Conservation (phyloP, 192 early-diverging fungal genomes). For the Powellomyces hirtus region DNA sequence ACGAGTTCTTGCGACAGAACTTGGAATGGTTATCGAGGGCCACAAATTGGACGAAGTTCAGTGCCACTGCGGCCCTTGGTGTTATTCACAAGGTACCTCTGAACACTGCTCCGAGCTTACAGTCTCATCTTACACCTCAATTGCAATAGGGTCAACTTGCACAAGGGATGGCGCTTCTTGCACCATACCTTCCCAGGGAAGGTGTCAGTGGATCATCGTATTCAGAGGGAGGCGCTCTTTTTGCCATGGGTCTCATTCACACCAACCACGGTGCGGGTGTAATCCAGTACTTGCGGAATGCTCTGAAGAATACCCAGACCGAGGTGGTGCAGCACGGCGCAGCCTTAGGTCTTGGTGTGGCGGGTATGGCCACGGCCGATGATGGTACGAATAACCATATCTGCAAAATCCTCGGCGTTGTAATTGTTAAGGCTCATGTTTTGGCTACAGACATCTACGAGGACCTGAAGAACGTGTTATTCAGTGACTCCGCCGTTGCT, state of each 20-base stretch:
- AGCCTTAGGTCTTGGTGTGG: slow-evolving; percentile 89
- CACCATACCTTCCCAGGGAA: slow-evolving; percentile 93
- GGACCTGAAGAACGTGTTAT: slow-evolving; percentile 83
- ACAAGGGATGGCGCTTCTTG: slow-evolving; percentile 76
- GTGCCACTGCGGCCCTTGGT: slow-evolving; percentile 94
- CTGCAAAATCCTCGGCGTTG: not conserved
- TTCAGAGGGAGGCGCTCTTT: slow-evolving; percentile 95
- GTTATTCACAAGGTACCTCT: slow-evolving; percentile 86
- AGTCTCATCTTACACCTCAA: not conserved
- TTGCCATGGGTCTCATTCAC: slow-evolving; percentile 95
- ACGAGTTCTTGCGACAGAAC: slow-evolving; percentile 96
- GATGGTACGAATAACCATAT: slow-evolving; percentile 50
- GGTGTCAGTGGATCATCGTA: slow-evolving; percentile 83
- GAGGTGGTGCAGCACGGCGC: slow-evolving; percentile 98
- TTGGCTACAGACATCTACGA: slow-evolving; percentile 69
- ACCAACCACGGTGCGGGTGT: slow-evolving; percentile 90
- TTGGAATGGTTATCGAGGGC: slow-evolving; percentile 96
- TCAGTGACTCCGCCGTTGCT: slow-evolving; percentile 92
- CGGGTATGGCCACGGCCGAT: slow-evolving; percentile 93
- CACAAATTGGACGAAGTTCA: slow-evolving; percentile 99
- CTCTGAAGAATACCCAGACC: slow-evolving; percentile 71
- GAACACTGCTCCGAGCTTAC: not conserved
- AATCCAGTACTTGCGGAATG: slow-evolving; percentile 75
- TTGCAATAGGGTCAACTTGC: slow-evolving; percentile 75
- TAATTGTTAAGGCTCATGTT: not conserved